Evolutionary conservation across 1,284 basidiomycete genomes (phyloP), one percentile per base, ranked within the genome.

Genomic region (Rhodotorula sp.): DNA sequence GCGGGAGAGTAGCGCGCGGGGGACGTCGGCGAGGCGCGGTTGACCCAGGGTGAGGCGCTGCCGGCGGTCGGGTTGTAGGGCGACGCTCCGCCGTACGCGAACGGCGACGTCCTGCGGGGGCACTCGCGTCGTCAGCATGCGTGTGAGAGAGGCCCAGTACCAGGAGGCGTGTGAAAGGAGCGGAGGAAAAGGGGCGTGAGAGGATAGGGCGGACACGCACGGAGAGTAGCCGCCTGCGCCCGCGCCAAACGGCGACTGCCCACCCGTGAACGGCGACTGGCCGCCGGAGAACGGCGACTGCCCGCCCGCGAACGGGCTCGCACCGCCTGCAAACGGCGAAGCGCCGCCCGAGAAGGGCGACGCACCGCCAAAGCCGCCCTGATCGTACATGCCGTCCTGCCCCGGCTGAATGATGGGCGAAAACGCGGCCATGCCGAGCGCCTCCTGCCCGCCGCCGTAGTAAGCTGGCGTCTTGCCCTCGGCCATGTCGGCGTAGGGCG

Each of bases 321-420:
- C 60, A 27, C 62, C 62, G 12, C 57, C 69, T 0, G 46, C n/a
- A 27, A 61, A 56, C 22, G 56, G 64, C 27, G 61, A 72, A 37
- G 39, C 44, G n/a, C 66, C 66, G 36, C 66, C 66, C 10, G n/a
- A 44, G 44, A 77, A 90, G 8, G 91, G 91, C 71, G 90, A 92
- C 82, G 91, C 92, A 3, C 88, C 88, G 36, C 77, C 77, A 46
- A 76, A 77, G 25, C 89, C 93, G 80, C 82, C 83, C 64, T 80
- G 79, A 87, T 90, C 69, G 85, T 82, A 88, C 84, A 90, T 91
- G 71, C 86, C 85, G 79, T 96, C 92, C 61, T 90, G 91, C 66
- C 91, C 91, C 71, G 90, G 92, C 76, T 90, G 89, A 44, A 91
- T 92, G 61, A 99, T 88, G 0, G 97, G 97, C 46, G 95, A 97